Conservation (phyloP, 2,329 filamentous ascomycete species). For the Trichoderma arundinaceum region DNA sequence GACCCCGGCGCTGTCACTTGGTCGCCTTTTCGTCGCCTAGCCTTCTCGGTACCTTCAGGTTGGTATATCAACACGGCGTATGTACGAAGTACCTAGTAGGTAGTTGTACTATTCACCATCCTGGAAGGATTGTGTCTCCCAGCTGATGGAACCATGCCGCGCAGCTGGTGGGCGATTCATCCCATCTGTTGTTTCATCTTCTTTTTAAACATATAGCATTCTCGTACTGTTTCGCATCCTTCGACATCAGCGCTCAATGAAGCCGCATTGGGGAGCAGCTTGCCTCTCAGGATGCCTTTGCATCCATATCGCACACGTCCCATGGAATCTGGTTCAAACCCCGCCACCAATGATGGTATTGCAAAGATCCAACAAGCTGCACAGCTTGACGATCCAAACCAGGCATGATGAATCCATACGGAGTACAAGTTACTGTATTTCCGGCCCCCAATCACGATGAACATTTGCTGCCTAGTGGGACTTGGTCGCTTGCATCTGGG, state of each 20-base stretch:
- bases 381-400: background rate
- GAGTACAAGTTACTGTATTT: background rate
- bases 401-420: background rate
- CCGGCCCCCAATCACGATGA: conserved; percentile 1
- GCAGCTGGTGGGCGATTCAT: conserved; percentile 7
- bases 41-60: no score
- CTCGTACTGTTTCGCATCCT: conserved; percentile 6
- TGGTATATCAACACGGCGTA: no score
- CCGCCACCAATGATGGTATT: background rate
- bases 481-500: background rate
- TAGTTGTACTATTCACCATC: no score
- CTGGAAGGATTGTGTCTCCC: conserved; percentile 4
- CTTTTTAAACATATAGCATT: background rate
- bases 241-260: conserved; percentile 12
- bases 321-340: background rate
- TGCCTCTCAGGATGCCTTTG: background rate
- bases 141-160: conserved; percentile 4
- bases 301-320: background rate
- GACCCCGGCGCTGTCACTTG: no score
- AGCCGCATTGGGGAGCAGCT: background rate
- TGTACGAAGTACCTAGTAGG: no score
- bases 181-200: conserved; percentile 12
- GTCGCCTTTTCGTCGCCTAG: no score
- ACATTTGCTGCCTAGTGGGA: background rate
- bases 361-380: background rate